Conservation (phyloP, 495 filamentous ascomycete genomes). For the Platismatia glauca region DNA sequence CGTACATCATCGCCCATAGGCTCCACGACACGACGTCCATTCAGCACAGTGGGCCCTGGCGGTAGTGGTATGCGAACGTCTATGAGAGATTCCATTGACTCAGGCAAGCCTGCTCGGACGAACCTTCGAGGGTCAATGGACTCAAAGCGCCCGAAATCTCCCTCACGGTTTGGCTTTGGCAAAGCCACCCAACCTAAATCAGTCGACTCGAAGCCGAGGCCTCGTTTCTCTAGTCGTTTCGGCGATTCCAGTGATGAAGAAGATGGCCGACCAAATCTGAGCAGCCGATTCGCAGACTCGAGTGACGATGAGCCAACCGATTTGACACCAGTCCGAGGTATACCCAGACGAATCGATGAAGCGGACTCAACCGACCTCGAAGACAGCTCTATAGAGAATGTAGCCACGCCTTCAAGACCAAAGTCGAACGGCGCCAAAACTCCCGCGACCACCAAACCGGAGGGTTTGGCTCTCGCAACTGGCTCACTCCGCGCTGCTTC, state of each 20-base stretch:
- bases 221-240: conserved; percentile 46
- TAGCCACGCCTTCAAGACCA: conserved; percentile 15
- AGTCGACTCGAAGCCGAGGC: conserved; percentile 26
- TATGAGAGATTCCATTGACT: conserved; percentile 34
- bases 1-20: conserved; percentile 27
- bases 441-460: conserved; percentile 14
- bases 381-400: conserved; percentile 47
- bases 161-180: conserved; percentile 41
- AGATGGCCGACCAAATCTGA: conserved; percentile 40
- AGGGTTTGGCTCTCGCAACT: conserved; percentile 24
- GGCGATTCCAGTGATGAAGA: conserved; percentile 69
- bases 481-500: conserved; percentile 21
- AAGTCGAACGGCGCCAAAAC: conserved; percentile 18
- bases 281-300: conserved; percentile 72
- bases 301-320: conserved; percentile 51
- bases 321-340: conserved; percentile 55
- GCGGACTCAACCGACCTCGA: conserved; percentile 64
- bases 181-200: conserved; percentile 35
- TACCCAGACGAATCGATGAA: conserved; percentile 48
- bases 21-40: conserved; percentile 20
- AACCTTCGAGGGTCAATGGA: conserved; percentile 26
- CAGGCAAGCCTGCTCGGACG: conserved; percentile 16
- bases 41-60: conserved; percentile 20
- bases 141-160: conserved; percentile 29
- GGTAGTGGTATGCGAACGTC: conserved; percentile 40